Base-by-base conservation (phyloP, 2,329 filamentous ascomycete species). In the Fusarium sp. region DNA sequence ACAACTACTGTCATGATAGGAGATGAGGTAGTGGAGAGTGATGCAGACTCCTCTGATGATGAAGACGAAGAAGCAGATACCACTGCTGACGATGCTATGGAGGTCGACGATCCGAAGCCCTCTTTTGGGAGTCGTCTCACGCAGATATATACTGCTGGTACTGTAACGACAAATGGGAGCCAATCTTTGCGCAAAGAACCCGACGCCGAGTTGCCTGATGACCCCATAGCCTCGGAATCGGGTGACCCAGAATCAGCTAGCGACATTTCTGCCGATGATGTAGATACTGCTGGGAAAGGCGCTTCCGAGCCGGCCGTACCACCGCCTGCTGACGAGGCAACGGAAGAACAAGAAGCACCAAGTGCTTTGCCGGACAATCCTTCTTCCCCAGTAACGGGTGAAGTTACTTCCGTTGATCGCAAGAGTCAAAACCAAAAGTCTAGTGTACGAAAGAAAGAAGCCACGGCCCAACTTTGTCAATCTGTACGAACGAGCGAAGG, bases 371-470 rank as follows among this genome's bases (percentile, higher is more conserved):
- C 49, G 20, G 45, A 45, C 30, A 60, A 37, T 45, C 25, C 51
- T 43, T n/a, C 12, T 28, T 40, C 50, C 9, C 32, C 27, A 18
- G n/a, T 14, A 5, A 16, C 34, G 3, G 23, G 5, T 23, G 55
- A 49, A 18, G n/a, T 43, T 72, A 78, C 76, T 3, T 79, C 84
- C 55, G 83, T 77, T 78, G 69, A 75, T 14, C 62, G 64, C 7
- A 72, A 59, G 45, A 65, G 49, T 18, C 70, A 66, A 12, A 46
- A 58, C 25, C 48, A 68, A 11, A 74, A 66, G 60, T 37, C 59
- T 40, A 55, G 63, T 18, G 46, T 60, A 13, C 74, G 74, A 23
- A 76, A 72, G 56, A 73, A 66, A 46, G 73, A 73, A 56, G 59
- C 71, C 18, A 74, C 66, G 13, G 50, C 59, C 12, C 72, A 74